Evolutionary conservation across 2,329 filamentous ascomycete genomes (phyloP), one percentile per base, ranked within the genome.

Genomic region (Fusarium annulatum): DNA sequence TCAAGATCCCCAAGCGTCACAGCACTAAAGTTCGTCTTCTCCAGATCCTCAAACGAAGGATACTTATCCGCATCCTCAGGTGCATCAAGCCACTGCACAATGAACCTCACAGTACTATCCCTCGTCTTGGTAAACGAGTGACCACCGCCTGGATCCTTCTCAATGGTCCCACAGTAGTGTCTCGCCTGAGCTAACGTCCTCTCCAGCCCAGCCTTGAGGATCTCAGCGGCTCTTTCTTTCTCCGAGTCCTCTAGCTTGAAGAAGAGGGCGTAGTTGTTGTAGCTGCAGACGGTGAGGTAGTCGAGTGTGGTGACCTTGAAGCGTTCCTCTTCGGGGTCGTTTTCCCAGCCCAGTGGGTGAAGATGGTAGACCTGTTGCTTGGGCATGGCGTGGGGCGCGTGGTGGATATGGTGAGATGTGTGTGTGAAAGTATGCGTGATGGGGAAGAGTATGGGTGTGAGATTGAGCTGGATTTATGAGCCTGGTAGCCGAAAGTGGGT

Each of bases 181-280:
- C 83, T 73, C 0, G 75, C 73, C 60, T 86, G 83, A 36, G 78
- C 77, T 0, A 86, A 74, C 3, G 81, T 84, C 10, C 71, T 67
- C 65, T 84, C 80, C 8, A 85, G 77, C 14, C 82, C 83, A 18
- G 73, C 63, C 33, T 80, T 82, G 8, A 85, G 73, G 0, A 79
- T 64, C 0, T 72, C 72, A 11, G 74, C 74, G 1, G 71, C 76
- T 26, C 63, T 74, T 23, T 59, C 30, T 52, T 83, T 83, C 3
- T 80, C 75, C 0, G 30, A 45, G 33, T 85, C 81, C 0, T 78
- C 68, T 1, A 84, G 57, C 9, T 76, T 77, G 71, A 85, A 85
- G 67, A 84, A 84, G 0, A 85, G 62, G 0, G 80, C 81, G 28
- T 82, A 85, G 66, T 82, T 82, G 57, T 80, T 84, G 69, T 83